Conservation (phyloP, 2,329 filamentous ascomycete species). For the Zymoseptoria tritici region DNA sequence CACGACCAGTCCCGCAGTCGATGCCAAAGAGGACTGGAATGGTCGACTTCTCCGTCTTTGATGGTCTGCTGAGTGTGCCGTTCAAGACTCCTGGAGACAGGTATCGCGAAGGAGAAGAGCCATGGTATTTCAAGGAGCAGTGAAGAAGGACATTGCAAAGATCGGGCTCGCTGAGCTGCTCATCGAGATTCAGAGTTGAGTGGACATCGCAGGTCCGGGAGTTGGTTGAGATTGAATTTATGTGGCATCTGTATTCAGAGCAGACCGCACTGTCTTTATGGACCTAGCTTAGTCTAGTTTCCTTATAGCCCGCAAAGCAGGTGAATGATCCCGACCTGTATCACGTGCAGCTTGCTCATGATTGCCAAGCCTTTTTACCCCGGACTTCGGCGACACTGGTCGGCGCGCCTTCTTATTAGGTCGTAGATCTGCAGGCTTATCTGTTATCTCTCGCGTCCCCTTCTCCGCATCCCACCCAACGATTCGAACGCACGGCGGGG, state of each 20-base stretch:
- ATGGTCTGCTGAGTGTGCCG: slow-evolving; percentile 53
- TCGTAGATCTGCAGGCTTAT: background rate
- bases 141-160: background rate
- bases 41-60: slow-evolving; percentile 45
- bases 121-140: slow-evolving; percentile 38
- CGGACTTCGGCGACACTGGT: background rate
- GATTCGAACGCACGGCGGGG: background rate
- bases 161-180: no score
- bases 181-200: no score
- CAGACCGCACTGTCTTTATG: no score
- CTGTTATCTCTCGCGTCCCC: background rate
- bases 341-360: no score
- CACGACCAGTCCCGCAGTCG: background rate
- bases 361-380: no score
- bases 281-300: no score
- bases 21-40: background rate
- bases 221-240: no score
- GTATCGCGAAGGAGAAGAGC: slow-evolving; percentile 38
- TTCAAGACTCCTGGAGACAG: slow-evolving; percentile 52
- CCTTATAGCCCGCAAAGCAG: no score
- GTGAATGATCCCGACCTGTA: no score
- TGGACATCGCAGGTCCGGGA: no score
- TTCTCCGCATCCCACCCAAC: background rate
- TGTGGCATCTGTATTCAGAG: no score
- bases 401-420: background rate